A percentile compares a stretch with the other conserved stretches of the same genome.
These are phyloP conservation scores for Pyrenula aspistea DNA, from an alignment of 495 filamentous ascomycete genomes.

Conservation along the genomic window DNA sequence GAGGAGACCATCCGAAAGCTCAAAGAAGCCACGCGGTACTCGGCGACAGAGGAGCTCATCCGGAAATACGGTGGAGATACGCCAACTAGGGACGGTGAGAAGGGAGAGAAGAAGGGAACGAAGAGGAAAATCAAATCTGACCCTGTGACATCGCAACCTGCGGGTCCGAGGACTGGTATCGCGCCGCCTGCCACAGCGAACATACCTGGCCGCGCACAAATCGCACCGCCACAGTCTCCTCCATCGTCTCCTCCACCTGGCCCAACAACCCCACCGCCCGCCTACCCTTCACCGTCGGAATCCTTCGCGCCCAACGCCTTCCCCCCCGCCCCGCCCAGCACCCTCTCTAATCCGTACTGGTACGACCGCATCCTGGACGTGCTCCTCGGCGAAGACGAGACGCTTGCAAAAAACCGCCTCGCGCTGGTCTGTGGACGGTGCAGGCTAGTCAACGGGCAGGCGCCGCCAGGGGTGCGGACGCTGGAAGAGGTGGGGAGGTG, in stretches of 20 bases:
- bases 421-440: slow-evolving; percentile 78
- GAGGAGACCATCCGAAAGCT: slow-evolving; percentile 84
- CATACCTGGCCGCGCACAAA: slow-evolving; percentile 36
- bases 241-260: slow-evolving; percentile 9
- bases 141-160: slow-evolving; percentile 10
- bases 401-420: slow-evolving; percentile 77
- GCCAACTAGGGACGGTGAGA: slow-evolving; percentile 33
- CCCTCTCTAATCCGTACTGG: slow-evolving; percentile 54
- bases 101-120: slow-evolving; percentile 11
- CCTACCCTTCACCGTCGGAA: slow-evolving; percentile 6
- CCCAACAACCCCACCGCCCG: slow-evolving; percentile 13
- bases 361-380: slow-evolving; percentile 90
- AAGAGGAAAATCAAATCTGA: slow-evolving; percentile 12
- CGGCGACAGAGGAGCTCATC: slow-evolving; percentile 83
- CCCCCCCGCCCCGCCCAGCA: slow-evolving; percentile 11
- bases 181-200: slow-evolving; percentile 82
- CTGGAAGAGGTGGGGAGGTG: slow-evolving; percentile 76
- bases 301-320: slow-evolving; percentile 51
- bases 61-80: slow-evolving; percentile 78
- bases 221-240: slow-evolving; percentile 6
- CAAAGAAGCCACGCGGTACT: slow-evolving; percentile 87
- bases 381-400: slow-evolving; percentile 90
- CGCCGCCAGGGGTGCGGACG: slow-evolving; percentile 71
- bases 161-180: slow-evolving; percentile 39
- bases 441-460: slow-evolving; percentile 88